phyloP scores from a whole-genome alignment of 2,329 filamentous ascomycete genomes.

The Fusarium nodosum region DNA sequence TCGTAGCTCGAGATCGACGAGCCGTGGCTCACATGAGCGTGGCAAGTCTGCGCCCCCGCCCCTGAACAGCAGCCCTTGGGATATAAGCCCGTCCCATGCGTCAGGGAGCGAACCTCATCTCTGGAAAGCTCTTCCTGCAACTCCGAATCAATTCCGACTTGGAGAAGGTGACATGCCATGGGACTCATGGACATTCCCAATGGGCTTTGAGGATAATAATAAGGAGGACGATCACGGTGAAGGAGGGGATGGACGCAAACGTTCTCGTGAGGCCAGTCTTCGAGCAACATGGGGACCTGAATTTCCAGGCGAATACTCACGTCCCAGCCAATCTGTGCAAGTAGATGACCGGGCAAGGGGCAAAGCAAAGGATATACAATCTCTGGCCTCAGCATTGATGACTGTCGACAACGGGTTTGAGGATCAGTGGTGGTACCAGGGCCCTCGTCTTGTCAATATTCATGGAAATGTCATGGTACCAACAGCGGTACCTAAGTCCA shows the following conservation, averaged over 20 bases:
- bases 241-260: conserved; percentile 2
- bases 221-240: conserved; percentile 19
- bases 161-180: conserved; percentile 65
- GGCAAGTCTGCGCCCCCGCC: conserved; percentile 65
- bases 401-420: conserved; percentile 71
- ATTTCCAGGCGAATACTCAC: conserved; percentile 24
- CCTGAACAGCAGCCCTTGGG: conserved; percentile 63
- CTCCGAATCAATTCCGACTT: conserved; percentile 54
- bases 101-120: conserved; percentile 44
- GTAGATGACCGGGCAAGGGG: conserved; percentile 53
- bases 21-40: conserved; percentile 57
- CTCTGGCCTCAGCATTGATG: conserved; percentile 66
- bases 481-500: conserved; percentile 31
- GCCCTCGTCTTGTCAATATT: conserved; percentile 51
- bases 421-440: conserved; percentile 70
- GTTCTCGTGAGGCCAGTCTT: conserved; percentile 32
- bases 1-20: conserved; percentile 42
- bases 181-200: conserved; percentile 53
- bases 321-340: neutral
- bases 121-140: conserved; percentile 61
- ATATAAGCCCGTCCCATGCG: conserved; percentile 52
- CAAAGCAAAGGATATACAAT: conserved; percentile 59
- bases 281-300: conserved; percentile 42
- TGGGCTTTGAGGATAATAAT: conserved; percentile 40
- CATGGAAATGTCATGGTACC: conserved; percentile 41